A percentile compares a stretch with the other conserved stretches of the same genome.
Evolutionary conservation across 768 basidiomycete genomes (phyloP).

Genomic region (Lactifluus subvellereus): DNA sequence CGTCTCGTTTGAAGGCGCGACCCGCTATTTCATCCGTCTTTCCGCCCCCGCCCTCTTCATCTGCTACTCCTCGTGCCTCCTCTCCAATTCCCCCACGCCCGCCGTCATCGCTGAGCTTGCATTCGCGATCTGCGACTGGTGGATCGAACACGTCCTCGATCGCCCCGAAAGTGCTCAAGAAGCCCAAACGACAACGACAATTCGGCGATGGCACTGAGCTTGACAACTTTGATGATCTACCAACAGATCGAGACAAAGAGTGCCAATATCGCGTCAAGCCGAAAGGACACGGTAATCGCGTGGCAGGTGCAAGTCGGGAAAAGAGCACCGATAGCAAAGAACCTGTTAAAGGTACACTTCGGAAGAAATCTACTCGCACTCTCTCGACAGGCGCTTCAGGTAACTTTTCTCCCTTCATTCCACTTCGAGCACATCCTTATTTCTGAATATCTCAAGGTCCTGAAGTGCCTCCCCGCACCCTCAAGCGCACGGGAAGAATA

Average conservation of each 20-base stretch:
- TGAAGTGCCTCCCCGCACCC: constrained; percentile 26
- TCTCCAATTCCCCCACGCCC: constrained; percentile 56
- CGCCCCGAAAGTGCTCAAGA: constrained; percentile 60
- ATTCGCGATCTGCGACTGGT: constrained; percentile 30
- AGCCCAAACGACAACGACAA: constrained; percentile 68
- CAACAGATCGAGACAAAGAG: constrained; percentile 80
- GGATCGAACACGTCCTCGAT: constrained; percentile 40
- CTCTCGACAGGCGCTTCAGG: constrained; percentile 37
- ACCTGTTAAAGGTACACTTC: constrained; percentile 49
- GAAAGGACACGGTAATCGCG: constrained; percentile 58
- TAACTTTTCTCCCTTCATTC: not conserved
- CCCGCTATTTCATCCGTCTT: constrained; percentile 76
- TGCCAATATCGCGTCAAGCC: constrained; percentile 69
- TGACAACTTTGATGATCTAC: constrained; percentile 82
- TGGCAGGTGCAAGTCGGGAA: constrained; percentile 48
- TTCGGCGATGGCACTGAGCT: constrained; percentile 90
- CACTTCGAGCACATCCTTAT: constrained; percentile 29
- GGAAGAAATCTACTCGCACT: constrained; percentile 51
- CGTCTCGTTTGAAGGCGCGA: constrained; percentile 64
- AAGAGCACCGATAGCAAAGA: constrained; percentile 37
- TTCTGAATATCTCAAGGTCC: constrained; percentile 18
- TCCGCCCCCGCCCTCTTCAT: constrained; percentile 40
- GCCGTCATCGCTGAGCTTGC: constrained; percentile 48
- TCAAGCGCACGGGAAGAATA: constrained; percentile 53
- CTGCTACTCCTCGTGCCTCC: constrained; percentile 41